Conservation (phyloP, 2,329 filamentous ascomycete genomes). For the Microcyclosporella mali region DNA sequence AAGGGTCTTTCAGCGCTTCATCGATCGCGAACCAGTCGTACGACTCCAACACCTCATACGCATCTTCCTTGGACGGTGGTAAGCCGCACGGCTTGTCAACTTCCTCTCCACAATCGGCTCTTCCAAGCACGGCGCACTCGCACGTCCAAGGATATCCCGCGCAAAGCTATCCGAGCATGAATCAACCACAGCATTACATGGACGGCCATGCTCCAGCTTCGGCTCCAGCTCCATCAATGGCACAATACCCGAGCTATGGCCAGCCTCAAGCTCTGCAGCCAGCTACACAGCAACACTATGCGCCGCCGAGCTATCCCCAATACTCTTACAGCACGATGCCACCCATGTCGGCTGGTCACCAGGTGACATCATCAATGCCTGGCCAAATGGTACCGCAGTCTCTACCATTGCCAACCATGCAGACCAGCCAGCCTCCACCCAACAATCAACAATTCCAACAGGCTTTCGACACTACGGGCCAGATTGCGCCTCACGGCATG, state of each 20-base stretch:
- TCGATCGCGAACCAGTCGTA: slow-evolving; percentile 39
- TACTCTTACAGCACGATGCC: slow-evolving; percentile 78
- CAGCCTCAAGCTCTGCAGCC: slow-evolving; percentile 52
- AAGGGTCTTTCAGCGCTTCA: slow-evolving; percentile 63
- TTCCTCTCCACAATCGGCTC: slow-evolving; percentile 62
- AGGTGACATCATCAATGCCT: slow-evolving; percentile 65
- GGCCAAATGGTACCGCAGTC: slow-evolving; percentile 63
- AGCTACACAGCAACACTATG: slow-evolving; percentile 21
- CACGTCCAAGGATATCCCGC: slow-evolving; percentile 10
- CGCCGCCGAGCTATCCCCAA: slow-evolving; percentile 59
- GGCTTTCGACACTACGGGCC: slow-evolving; percentile 79
- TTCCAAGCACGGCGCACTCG: slow-evolving; percentile 23
- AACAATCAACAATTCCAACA: slow-evolving; percentile 21
- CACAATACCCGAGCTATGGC: slow-evolving; percentile 67
- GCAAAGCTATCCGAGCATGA: slow-evolving; percentile 58
- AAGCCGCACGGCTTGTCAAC: slow-evolving; percentile 54
- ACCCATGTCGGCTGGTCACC: slow-evolving; percentile 65
- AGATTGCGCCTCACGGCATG: slow-evolving; percentile 85
- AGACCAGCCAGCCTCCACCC: slow-evolving; percentile 18
- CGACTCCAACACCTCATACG: slow-evolving; percentile 52
- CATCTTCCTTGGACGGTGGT: slow-evolving; percentile 47
- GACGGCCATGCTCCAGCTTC: slow-evolving; percentile 62
- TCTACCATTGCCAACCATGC: slow-evolving; percentile 48
- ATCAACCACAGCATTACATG: slow-evolving; percentile 74
- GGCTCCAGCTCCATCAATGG: slow-evolving; percentile 65